Conservation (phyloP, 2,329 filamentous ascomycete species). For the Microsporum audouinii region DNA sequence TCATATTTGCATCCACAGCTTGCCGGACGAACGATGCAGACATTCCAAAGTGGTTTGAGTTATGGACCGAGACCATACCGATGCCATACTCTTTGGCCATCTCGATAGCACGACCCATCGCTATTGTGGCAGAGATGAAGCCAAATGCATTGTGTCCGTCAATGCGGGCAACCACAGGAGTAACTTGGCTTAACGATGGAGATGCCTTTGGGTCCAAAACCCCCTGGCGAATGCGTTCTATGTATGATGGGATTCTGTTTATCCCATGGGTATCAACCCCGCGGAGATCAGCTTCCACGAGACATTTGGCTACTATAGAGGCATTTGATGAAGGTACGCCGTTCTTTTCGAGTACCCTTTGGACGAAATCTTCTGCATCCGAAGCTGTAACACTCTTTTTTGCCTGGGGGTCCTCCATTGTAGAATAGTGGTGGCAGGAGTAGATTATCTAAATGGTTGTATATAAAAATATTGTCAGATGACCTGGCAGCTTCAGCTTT, state of each 20-base stretch:
- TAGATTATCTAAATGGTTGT: too few relatives aligned
- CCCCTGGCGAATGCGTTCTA: constrained; percentile 58
- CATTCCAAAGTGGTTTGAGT: constrained; percentile 79
- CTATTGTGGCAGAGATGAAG: constrained; percentile 56
- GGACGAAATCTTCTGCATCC: constrained; percentile 36
- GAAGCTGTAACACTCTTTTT: constrained; percentile 15
- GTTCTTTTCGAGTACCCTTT: constrained; percentile 48
- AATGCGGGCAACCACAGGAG: constrained; percentile 59
- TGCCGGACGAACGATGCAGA: constrained; percentile 68
- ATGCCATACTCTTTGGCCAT: constrained; percentile 56
- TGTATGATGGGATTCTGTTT: constrained; percentile 67
- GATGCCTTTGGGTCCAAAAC: constrained; percentile 52
- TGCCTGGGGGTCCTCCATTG: not conserved
- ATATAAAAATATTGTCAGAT: too few relatives aligned
- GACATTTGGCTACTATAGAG: constrained; percentile 51
- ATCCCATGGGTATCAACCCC: constrained; percentile 71
- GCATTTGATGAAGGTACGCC: constrained; percentile 51
- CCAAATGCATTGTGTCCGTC: constrained; percentile 63
- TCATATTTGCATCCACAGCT: constrained; percentile 59
- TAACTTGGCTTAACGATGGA: constrained; percentile 50
- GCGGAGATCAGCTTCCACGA: constrained; percentile 63
- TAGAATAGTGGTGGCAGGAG: not conserved
- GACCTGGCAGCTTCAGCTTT: too few relatives aligned
- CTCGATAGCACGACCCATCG: constrained; percentile 56
- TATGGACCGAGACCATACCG: constrained; percentile 63